These are phyloP conservation scores for Kwoniella sp. DNA, from an alignment of 768 basidiomycete genomes.

Conservation along the genomic window DNA sequence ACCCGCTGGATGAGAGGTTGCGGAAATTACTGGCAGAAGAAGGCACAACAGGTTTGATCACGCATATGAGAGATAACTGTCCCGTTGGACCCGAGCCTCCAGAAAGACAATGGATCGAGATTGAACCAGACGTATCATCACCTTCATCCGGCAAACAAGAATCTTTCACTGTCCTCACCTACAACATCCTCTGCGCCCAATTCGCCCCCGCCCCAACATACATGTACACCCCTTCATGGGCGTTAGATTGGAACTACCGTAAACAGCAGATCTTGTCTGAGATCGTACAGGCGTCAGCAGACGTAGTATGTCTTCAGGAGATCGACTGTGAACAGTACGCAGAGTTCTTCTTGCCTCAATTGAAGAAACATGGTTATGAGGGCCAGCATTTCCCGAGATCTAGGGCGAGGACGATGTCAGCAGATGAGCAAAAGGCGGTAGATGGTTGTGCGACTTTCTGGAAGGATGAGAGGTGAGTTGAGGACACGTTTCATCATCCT, in stretches of 20 bases:
- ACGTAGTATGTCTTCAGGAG: slow-evolving; percentile 93
- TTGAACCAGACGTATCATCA: slow-evolving; percentile 45
- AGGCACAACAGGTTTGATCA: slow-evolving; percentile 84
- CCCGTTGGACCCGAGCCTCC: slow-evolving; percentile 79
- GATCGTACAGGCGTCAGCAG: slow-evolving; percentile 74
- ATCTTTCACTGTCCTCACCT: slow-evolving; percentile 77
- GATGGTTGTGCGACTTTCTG: slow-evolving; percentile 98
- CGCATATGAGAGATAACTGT: slow-evolving; percentile 90
- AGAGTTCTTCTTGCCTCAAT: slow-evolving; percentile 78
- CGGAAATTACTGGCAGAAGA: slow-evolving; percentile 88
- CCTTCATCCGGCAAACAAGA: slow-evolving; percentile 59
- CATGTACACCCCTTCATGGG: slow-evolving; percentile 96
- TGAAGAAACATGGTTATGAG: slow-evolving; percentile 77
- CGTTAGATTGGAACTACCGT: slow-evolving; percentile 90
- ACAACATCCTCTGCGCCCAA: slow-evolving; percentile 92
- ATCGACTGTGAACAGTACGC: slow-evolving; percentile 90
- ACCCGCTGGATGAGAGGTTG: slow-evolving; percentile 77
- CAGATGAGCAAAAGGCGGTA: slow-evolving; percentile 78
- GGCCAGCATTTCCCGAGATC: slow-evolving; percentile 91
- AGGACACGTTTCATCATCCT: not conserved
- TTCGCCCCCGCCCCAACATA: slow-evolving; percentile 86
- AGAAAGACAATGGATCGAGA: slow-evolving; percentile 71
- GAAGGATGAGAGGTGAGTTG: slow-evolving; percentile 78
- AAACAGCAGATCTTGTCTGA: slow-evolving; percentile 85
- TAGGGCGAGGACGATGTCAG: slow-evolving; percentile 88